Conservation (phyloP, 2,329 filamentous ascomycete species). For the Emergomyces pasteurianus region DNA sequence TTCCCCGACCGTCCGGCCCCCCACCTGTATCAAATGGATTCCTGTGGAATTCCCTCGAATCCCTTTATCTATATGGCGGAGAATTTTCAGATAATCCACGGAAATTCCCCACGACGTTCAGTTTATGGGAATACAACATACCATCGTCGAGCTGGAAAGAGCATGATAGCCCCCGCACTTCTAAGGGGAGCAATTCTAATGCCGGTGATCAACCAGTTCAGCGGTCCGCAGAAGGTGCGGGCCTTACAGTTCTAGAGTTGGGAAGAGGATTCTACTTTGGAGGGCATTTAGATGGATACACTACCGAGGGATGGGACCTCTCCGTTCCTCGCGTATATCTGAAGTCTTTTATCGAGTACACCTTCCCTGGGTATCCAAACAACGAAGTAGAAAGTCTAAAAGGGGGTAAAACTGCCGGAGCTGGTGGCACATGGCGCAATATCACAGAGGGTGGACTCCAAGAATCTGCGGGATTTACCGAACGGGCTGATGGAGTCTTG, state of each 20-base stretch:
- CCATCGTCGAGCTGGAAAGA: constrained; percentile 49
- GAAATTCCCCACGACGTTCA: constrained; percentile 45
- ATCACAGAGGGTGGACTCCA: constrained; percentile 62
- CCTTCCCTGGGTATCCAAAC: constrained; percentile 58
- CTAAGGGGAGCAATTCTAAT: constrained; percentile 51
- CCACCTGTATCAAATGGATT: constrained; percentile 62
- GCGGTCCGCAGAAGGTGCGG: constrained; percentile 61
- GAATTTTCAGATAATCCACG: constrained; percentile 55
- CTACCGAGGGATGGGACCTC: constrained; percentile 56
- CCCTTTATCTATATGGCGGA: constrained; percentile 62
- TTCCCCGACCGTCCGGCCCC: constrained; percentile 54
- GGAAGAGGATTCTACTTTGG: constrained; percentile 70
- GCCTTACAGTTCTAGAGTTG: constrained; percentile 55
- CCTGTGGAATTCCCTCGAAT: constrained; percentile 60
- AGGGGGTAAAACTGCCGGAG: constrained; percentile 44
- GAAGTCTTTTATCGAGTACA: constrained; percentile 64
- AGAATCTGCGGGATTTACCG: constrained; percentile 53
- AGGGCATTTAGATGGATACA: constrained; percentile 57
- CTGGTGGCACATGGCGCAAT: constrained; percentile 56
- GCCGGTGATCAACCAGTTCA: constrained; percentile 47
- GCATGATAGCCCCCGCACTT: constrained; percentile 49
- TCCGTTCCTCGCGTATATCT: constrained; percentile 54
- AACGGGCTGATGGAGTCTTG: constrained; percentile 60
- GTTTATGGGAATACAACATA: constrained; percentile 61
- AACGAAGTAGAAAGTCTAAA: constrained; percentile 46